These are phyloP conservation scores for Mortierella sp. DNA, from an alignment of 371 early-diverging fungal species.

Conservation along the genomic window DNA sequence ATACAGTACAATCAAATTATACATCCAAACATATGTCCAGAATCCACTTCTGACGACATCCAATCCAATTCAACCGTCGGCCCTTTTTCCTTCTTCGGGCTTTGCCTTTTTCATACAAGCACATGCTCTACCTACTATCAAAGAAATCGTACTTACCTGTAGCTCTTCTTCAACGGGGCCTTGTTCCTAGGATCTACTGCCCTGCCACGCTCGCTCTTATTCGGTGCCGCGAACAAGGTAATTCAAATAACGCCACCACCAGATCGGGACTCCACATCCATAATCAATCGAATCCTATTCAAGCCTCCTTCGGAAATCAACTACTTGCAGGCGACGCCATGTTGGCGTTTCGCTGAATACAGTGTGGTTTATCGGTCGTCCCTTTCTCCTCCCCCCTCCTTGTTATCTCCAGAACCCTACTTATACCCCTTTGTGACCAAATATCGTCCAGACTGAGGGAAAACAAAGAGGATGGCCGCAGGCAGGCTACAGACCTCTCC, in stretches of 20 bases:
- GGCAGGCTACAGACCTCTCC: background rate
- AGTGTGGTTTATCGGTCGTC: background rate
- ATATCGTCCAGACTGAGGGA: background rate
- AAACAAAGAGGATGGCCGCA: background rate
- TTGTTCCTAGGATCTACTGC: background rate
- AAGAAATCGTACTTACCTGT: background rate
- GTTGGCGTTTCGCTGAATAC: background rate
- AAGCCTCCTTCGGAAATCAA: background rate
- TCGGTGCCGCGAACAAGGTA: background rate
- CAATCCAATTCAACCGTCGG: constrained; percentile 4
- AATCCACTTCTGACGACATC: constrained; percentile 4
- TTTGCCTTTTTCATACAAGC: background rate
- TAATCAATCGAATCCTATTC: background rate
- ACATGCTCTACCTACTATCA: background rate
- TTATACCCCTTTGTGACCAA: background rate
- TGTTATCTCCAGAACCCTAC: background rate
- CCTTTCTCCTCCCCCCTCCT: background rate
- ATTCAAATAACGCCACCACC: background rate
- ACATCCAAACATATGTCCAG: constrained; percentile 4
- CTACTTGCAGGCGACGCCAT: background rate
- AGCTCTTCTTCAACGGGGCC: background rate
- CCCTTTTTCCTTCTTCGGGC: constrained; percentile 4
- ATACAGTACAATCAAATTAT: background rate
- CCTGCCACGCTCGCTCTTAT: background rate
- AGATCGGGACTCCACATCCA: background rate